Evolutionary conservation across 2,329 filamentous ascomycete genomes (phyloP).

Genomic region (Epicoccum nigrum): DNA sequence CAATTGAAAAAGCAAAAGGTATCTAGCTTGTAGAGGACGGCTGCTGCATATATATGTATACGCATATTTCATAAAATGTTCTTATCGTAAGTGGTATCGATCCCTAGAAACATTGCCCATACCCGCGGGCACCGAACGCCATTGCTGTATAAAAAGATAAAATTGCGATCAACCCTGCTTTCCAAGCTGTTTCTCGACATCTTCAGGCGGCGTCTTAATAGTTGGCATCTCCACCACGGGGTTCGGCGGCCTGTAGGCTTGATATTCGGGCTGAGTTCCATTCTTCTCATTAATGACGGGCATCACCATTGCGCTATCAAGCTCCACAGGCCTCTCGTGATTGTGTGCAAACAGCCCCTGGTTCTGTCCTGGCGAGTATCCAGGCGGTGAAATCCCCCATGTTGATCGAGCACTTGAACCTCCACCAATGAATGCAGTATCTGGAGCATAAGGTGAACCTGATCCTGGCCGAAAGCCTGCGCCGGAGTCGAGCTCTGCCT

Average conservation of each 20-base stretch:
- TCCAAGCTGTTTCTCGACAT: slow-evolving; percentile 27
- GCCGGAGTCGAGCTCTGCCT: slow-evolving; percentile 40
- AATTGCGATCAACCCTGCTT: neutral
- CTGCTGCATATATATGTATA: slow-evolving; percentile 4
- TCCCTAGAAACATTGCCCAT: neutral
- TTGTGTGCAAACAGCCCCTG: slow-evolving; percentile 15
- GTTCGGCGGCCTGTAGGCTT: slow-evolving; percentile 35
- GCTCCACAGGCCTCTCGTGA: slow-evolving; percentile 19
- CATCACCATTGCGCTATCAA: slow-evolving; percentile 27
- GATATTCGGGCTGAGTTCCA: slow-evolving; percentile 25
- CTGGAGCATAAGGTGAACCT: slow-evolving; percentile 31
- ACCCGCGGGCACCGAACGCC: neutral
- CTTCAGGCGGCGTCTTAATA: slow-evolving; percentile 30
- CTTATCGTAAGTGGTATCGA: slow-evolving; percentile 10
- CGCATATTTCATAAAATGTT: neutral
- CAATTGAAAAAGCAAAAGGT: neutral
- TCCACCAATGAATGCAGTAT: slow-evolving; percentile 41
- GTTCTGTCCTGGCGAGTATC: slow-evolving; percentile 35
- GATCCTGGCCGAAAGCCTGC: slow-evolving; percentile 34
- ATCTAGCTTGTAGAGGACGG: slow-evolving; percentile 6
- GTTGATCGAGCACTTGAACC: slow-evolving; percentile 30
- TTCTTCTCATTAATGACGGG: slow-evolving; percentile 23
- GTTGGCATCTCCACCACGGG: slow-evolving; percentile 26
- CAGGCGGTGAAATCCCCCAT: slow-evolving; percentile 39
- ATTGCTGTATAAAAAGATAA: neutral